Evolutionary conservation across 345 rosid species (phyloP), one percentile per base, ranked within the genome.

Genomic region (Gossypium mustelinum): DNA sequence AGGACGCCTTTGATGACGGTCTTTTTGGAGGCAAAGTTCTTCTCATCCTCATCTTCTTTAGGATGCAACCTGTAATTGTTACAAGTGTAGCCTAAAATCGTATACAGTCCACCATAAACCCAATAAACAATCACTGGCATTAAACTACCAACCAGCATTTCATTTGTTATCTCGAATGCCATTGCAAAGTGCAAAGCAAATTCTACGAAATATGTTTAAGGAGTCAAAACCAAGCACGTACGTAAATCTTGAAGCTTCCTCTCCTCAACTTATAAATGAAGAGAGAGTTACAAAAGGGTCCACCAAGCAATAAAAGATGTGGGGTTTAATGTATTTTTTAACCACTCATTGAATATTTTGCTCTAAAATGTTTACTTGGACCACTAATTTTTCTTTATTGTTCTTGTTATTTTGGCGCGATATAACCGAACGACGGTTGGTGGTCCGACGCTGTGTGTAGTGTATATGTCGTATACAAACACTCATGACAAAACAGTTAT

Each of bases 1-100:
- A 94, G 86, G 78, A 94, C 97, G 5, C 98, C 97, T 76, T 81
- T 92, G 48, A 92, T 89, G 58, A 94, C 98, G 8, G 86, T 72
- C 2, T 52, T 39, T 77, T 92, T 90, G 5, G 97, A 85, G 16
- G 89, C 97, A 76, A 90, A 88, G 81, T 92, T 92, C 82, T 92
- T 94, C 76, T 78, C 85, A 67, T 88, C 91, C 78, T 94, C 97
- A 17, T 94, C 98, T 61, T 78, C 82, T 81, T 86, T 89, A 0
- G 92, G 78, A 62, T 94, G 98, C 84, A 94, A 82, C 79, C 98
- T 89, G 73, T 90, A 92, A 75, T 84, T 84, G 41, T 90, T 86
- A 13, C 85, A 81, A 29, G 47, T 1, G 41, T 74, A 76, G 1
- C 90, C 92, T 24, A 92, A 77, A 60, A 78, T 29, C 7, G 87